Percentiles rank a stretch among this genome's conserved stretches.
Conservation (phyloP, 768 basidiomycete genomes). For the Trametes punicea region DNA sequence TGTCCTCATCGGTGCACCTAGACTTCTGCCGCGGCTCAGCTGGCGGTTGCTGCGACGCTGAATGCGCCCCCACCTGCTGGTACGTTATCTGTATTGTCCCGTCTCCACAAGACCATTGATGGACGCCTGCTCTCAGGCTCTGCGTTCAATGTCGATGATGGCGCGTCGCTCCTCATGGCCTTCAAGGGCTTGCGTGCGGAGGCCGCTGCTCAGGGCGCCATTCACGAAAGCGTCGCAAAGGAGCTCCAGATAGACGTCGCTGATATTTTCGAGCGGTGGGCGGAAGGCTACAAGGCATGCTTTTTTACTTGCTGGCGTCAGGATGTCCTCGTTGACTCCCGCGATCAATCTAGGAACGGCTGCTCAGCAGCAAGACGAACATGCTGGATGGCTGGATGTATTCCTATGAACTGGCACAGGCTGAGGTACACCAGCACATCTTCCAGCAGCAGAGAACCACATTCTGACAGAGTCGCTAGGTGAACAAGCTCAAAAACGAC, state of each 20-base stretch:
- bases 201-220: conserved; percentile 65
- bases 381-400: conserved; percentile 65
- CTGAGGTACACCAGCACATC: conserved; percentile 43
- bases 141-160: conserved; percentile 79
- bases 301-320: too few relatives aligned
- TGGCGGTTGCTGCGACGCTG: conserved; percentile 56
- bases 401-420: conserved; percentile 66
- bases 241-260: conserved; percentile 75
- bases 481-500: conserved; percentile 65
- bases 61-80: conserved; percentile 49
- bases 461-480: conserved; percentile 29
- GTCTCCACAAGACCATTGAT: not conserved
- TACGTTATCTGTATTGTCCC: conserved; percentile 26
- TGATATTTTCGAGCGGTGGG: conserved; percentile 82
- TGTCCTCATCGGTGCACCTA: conserved; percentile 27
- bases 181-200: conserved; percentile 81
- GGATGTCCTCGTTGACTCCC: not conserved
- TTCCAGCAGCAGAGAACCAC: not conserved
- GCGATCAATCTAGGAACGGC: conserved; percentile 47
- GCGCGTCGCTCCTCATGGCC: conserved; percentile 75
- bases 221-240: conserved; percentile 65
- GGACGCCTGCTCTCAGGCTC: conserved; percentile 36
- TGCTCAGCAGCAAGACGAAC: conserved; percentile 46
- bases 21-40: conserved; percentile 74
- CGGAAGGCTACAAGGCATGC: conserved; percentile 63